Conservation (phyloP, 2,329 filamentous ascomycete genomes). For the Trichoderma koningiopsis region DNA sequence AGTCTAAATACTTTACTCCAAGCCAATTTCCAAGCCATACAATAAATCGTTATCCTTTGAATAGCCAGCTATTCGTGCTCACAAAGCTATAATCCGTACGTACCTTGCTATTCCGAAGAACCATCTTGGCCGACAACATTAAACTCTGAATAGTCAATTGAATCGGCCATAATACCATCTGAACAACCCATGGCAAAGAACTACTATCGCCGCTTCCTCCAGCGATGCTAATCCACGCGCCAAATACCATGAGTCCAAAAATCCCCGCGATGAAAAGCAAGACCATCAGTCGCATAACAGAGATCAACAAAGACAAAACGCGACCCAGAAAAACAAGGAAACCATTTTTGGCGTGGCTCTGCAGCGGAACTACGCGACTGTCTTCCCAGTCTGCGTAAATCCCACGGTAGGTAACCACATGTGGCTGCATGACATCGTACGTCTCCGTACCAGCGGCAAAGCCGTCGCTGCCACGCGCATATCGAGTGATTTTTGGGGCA, state of each 20-base stretch:
- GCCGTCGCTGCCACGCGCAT: slow-evolving; percentile 26
- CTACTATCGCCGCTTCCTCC: too few relatives aligned
- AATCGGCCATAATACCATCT: neutral
- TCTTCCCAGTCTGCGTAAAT: slow-evolving; percentile 31
- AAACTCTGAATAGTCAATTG: neutral
- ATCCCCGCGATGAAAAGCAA: neutral
- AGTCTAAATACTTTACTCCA: neutral
- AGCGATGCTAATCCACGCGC: neutral
- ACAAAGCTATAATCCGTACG: neutral
- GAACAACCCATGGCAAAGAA: neutral
- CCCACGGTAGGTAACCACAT: slow-evolving; percentile 38
- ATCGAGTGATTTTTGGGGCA: slow-evolving; percentile 33
- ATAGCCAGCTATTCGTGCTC: neutral
- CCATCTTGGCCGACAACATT: slow-evolving; percentile 4
- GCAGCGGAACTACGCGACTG: neutral
- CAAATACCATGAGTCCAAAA: neutral
- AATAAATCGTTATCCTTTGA: neutral
- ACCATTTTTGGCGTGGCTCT: neutral
- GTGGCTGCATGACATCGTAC: slow-evolving; percentile 33
- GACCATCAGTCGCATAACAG: neutral
- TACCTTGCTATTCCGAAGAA: neutral
- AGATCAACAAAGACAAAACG: neutral
- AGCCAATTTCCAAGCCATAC: neutral
- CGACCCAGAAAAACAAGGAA: neutral
- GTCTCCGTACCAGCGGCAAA: slow-evolving; percentile 27